A percentile compares a stretch with the other conserved stretches of the same genome.
Conservation (phyloP, 2,329 filamentous ascomycete genomes). For the Coniochaeta ligniaria region DNA sequence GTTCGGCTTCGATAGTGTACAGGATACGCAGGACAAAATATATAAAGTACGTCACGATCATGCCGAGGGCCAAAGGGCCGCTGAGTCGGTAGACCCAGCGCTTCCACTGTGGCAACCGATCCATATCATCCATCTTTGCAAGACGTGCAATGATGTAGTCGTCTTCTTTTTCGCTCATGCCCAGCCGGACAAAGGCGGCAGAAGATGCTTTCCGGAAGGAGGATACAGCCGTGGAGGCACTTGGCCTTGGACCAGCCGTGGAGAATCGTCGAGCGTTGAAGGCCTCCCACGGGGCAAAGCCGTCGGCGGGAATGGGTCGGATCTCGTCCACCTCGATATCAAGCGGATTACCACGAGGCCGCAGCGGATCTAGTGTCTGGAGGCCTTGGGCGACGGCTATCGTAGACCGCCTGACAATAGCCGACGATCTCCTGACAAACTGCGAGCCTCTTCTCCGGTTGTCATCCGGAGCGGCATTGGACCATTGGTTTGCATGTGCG, state of each 20-base stretch:
- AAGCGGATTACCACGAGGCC: conserved; percentile 1
- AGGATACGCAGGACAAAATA: conserved; percentile 3
- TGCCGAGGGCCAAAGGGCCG: background rate
- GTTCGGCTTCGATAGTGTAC: background rate
- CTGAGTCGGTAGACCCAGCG: conserved; percentile 6
- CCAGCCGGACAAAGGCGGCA: conserved; percentile 1
- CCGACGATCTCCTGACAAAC: background rate
- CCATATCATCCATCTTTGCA: conserved; percentile 5
- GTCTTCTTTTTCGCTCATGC: conserved; percentile 5
- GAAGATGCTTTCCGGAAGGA: background rate
- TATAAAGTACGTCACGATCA: background rate
- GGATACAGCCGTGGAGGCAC: background rate
- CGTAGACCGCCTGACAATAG: background rate
- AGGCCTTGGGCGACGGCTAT: background rate
- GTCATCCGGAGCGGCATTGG: background rate
- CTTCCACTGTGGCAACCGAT: conserved; percentile 5
- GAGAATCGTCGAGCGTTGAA: conserved; percentile 5
- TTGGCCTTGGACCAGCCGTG: background rate
- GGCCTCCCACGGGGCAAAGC: conserved; percentile 1
- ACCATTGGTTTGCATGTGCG: too few species aligned
- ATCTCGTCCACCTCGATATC: conserved; percentile 3
- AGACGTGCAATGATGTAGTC: conserved; percentile 4
- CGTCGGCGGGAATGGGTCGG: background rate
- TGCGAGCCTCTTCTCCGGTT: background rate
- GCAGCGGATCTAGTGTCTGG: background rate